Evolutionary conservation across 768 basidiomycete species (phyloP), one percentile per base, ranked within the genome.

Genomic region (Tulasnella sp.): DNA sequence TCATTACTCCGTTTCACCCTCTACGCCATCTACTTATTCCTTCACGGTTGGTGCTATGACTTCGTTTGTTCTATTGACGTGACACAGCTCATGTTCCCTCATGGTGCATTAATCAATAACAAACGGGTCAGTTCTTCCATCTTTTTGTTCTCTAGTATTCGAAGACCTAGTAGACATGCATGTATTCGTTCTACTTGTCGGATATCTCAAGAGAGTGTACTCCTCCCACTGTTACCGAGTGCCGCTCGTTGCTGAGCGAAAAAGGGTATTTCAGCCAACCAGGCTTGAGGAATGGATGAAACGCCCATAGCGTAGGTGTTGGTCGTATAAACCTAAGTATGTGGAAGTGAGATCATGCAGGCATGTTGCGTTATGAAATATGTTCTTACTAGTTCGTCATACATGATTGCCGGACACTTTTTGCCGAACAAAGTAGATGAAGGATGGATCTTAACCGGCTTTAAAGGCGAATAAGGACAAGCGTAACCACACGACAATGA

Each of bases 271-370:
- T 57, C 57, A 16, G 43, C 6, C 9, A 70, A 55, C 66, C 66
- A 81, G 19, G 67, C 63, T 57, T 80, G 81, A 3, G 81, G 77
- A 33, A 96, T 76, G 1, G 77, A 69, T 0, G 91, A 92, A 9
- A 93, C 92, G n/a, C 83, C 84, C 2, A 92, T 79, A 2, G 91
- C 92, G 59, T 92, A 98, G 34, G 87, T 79, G 50, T 81, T 78
- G 53, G 74, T 83, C 13, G 88, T 90, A 60, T 81, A 79, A 42
- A 88, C 71, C 83, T 87, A 59, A n/a, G 5, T 33, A 28, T 48
- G 47, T 3, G 37, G 32, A 37, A 22, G 25, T 43, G 3, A 37
- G 44, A 12, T 37, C 15, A 53, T 15, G 3, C 6, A 22, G 9
- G 15, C 20, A 3, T 45, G 25, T 44, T 35, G 43, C 24, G 50